These are phyloP conservation scores for Phanerodontia chrysosporium DNA, from an alignment of 768 basidiomycete genomes.

Conservation along the genomic window DNA sequence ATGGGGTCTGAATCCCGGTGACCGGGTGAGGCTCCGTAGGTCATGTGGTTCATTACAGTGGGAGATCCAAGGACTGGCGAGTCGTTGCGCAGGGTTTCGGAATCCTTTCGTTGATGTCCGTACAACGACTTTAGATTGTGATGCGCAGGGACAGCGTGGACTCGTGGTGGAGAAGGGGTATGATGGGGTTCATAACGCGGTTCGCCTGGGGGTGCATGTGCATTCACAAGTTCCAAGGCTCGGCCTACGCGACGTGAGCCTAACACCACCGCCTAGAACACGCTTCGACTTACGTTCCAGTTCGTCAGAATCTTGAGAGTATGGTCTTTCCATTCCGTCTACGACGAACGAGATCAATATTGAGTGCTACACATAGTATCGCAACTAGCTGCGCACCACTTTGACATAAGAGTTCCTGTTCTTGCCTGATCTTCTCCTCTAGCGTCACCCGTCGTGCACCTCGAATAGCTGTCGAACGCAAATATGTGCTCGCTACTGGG, in stretches of 20 bases:
- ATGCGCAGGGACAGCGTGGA: constrained; percentile 19
- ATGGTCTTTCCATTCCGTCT: constrained; percentile 17
- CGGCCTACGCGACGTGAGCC: constrained; percentile 14
- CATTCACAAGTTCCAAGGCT: constrained; percentile 14
- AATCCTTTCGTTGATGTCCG: constrained; percentile 65
- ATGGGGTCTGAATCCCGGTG: constrained; percentile 5
- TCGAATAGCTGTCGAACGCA: constrained; percentile 31
- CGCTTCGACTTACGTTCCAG: constrained; percentile 34
- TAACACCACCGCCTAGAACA: not conserved
- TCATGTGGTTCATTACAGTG: constrained; percentile 24
- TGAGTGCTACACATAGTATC: not conserved
- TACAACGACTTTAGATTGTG: constrained; percentile 27
- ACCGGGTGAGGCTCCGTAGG: not conserved
- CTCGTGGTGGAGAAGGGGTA: constrained; percentile 50
- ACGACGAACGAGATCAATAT: constrained; percentile 13
- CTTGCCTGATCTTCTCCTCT: constrained; percentile 40
- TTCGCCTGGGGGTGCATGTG: constrained; percentile 25
- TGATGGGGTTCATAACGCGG: constrained; percentile 20
- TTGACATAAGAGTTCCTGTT: constrained; percentile 33
- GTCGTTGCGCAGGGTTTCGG: constrained; percentile 60
- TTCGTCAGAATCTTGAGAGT: constrained; percentile 27
- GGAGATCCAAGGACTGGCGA: not conserved
- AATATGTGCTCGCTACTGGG: constrained; percentile 35
- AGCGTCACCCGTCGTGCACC: constrained; percentile 37
- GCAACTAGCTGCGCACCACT: constrained; percentile 31